A percentile compares a stretch with the other conserved stretches of the same genome.
Conservation (phyloP, 805 yeast species). For the Saturnispora gosingensis region DNA sequence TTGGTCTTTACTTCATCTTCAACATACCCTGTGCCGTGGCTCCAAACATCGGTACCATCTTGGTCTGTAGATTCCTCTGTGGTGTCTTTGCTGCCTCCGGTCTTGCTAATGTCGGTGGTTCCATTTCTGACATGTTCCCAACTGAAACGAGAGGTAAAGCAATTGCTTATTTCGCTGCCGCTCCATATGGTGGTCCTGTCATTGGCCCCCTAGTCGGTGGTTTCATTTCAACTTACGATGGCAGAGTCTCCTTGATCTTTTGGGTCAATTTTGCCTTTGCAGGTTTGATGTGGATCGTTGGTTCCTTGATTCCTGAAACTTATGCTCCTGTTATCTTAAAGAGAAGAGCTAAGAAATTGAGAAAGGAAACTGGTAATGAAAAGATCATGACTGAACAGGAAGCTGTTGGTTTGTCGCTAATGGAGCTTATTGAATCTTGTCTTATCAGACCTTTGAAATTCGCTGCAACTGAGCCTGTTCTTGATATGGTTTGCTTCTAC, state of each 20-base stretch:
- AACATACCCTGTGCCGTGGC: constrained; percentile 83
- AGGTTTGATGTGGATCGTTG: constrained; percentile 68
- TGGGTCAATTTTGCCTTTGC: constrained; percentile 94
- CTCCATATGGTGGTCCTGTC: constrained; percentile 91
- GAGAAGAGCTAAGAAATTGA: constrained; percentile 51
- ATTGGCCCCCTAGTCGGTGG: constrained; percentile 85
- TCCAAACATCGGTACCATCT: constrained; percentile 69
- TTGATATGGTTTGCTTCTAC: constrained; percentile 74
- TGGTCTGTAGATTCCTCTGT: constrained; percentile 77
- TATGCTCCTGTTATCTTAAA: constrained; percentile 75
- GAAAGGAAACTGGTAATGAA: constrained; percentile 73
- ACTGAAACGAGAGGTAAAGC: constrained; percentile 77
- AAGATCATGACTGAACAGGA: constrained; percentile 91
- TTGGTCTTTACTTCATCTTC: constrained; percentile 65
- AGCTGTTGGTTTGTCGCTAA: constrained; percentile 61
- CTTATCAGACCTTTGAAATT: constrained; percentile 74
- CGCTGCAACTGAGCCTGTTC: constrained; percentile 71
- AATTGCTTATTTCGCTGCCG: constrained; percentile 83
- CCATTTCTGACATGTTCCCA: constrained; percentile 84
- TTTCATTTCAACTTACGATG: constrained; percentile 66
- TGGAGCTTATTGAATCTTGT: constrained; percentile 64
- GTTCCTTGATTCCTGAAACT: constrained; percentile 75
- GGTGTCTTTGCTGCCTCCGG: constrained; percentile 85
- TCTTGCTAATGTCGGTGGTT: constrained; percentile 80
- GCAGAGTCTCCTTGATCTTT: constrained; percentile 57